phyloP scores from a whole-genome alignment of 352 stramenopile genomes.

The Pythium scleroteichum region DNA sequence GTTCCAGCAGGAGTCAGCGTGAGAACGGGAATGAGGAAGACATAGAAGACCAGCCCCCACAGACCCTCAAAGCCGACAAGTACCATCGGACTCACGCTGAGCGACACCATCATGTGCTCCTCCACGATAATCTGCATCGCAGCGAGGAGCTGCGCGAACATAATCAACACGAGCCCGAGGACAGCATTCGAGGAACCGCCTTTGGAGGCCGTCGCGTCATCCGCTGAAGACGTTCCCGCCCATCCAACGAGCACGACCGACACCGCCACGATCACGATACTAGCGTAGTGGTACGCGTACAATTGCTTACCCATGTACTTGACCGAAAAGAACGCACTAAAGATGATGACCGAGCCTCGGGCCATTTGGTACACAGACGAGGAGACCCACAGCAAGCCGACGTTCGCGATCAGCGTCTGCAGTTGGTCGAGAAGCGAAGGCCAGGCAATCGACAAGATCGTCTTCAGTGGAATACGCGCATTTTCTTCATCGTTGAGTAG shows the following conservation, averaged over 20 bases:
- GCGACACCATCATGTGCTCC: constrained; percentile 79
- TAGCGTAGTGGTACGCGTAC: constrained; percentile 81
- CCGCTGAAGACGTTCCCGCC: constrained; percentile 33
- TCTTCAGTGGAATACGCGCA: constrained; percentile 41
- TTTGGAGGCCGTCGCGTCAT: constrained; percentile 15
- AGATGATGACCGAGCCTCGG: constrained; percentile 88
- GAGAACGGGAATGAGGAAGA: constrained; percentile 61
- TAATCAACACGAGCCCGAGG: constrained; percentile 71
- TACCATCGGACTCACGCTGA: constrained; percentile 84
- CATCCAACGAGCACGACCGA: constrained; percentile 68
- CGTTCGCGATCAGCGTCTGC: constrained; percentile 83
- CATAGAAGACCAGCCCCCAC: constrained; percentile 80
- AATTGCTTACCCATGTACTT: constrained; percentile 79
- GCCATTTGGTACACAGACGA: constrained; percentile 90
- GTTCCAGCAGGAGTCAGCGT: constrained; percentile 47
- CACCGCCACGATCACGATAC: constrained; percentile 70
- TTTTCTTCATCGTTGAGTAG: constrained; percentile 27
- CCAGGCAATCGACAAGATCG: constrained; percentile 56
- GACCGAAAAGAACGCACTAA: constrained; percentile 84
- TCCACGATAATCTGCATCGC: constrained; percentile 89
- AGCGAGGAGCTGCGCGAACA: constrained; percentile 72
- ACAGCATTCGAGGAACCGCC: constrained; percentile 42
- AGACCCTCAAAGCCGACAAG: constrained; percentile 85
- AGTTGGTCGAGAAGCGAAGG: constrained; percentile 77
- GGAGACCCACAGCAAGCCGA: constrained; percentile 83